Evolutionary conservation across 2,329 filamentous ascomycete species (phyloP).

Genomic region (Colletotrichum falcatum): DNA sequence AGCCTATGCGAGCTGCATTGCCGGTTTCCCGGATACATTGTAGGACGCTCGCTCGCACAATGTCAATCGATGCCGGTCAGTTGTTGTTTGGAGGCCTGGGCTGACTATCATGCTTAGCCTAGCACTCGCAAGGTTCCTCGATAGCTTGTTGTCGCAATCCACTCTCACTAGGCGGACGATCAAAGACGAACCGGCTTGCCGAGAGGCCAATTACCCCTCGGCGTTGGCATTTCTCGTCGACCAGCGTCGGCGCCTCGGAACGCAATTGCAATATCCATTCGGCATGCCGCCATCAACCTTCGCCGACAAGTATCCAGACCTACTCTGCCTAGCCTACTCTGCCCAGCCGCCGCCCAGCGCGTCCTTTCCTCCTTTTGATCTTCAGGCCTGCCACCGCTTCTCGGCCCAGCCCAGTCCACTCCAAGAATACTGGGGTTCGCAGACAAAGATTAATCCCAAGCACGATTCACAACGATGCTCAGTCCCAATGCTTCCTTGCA

Average conservation of each 20-base stretch:
- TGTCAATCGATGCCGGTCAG: too few relatives aligned
- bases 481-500: constrained; percentile 13
- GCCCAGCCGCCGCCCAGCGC: constrained; percentile 34
- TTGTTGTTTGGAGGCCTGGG: not conserved
- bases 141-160: not conserved
- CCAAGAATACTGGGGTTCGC: constrained; percentile 12
- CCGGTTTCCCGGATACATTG: too few relatives aligned
- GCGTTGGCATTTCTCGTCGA: constrained; percentile 37
- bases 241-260: constrained; percentile 28
- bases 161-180: not conserved
- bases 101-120: not conserved
- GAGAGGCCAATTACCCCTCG: constrained; percentile 26
- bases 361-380: not conserved
- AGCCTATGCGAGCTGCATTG: too few relatives aligned
- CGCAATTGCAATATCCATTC: too few relatives aligned
- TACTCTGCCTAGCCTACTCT: too few relatives aligned
- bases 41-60: too few relatives aligned
- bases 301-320: too few relatives aligned
- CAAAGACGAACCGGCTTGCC: constrained; percentile 19
- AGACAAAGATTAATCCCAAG: not conserved
- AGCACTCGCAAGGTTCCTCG: not conserved
- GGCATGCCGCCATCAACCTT: too few relatives aligned
- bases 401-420: constrained; percentile 10
- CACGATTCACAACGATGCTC: not conserved
- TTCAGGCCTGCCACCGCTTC: constrained; percentile 21